These are phyloP conservation scores for Cytospora piceae DNA, from an alignment of 2,329 filamentous ascomycete genomes.

Conservation along the genomic window DNA sequence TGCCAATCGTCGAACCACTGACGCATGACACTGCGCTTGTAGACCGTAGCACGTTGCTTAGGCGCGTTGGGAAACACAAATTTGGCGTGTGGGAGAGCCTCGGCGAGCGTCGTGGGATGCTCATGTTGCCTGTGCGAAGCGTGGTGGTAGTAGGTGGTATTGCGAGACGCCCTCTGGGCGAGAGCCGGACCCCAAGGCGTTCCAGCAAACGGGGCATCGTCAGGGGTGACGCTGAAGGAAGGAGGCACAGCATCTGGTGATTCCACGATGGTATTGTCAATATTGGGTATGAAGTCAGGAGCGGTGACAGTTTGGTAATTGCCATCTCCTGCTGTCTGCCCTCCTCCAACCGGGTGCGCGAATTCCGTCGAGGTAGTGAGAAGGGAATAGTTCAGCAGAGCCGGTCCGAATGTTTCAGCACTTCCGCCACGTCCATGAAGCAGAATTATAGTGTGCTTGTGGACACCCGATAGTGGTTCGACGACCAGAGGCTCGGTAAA, in stretches of 20 bases:
- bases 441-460: constrained; percentile 51
- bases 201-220: neutral
- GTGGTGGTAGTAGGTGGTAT: neutral
- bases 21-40: constrained; percentile 43
- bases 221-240: neutral
- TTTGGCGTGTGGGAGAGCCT: constrained; percentile 47
- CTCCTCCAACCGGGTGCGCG: neutral
- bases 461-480: constrained; percentile 33
- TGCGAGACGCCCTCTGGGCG: neutral
- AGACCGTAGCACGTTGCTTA: constrained; percentile 43
- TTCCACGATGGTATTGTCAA: neutral
- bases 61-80: constrained; percentile 57
- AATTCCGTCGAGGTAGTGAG: neutral
- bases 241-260: neutral
- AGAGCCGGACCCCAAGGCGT: neutral
- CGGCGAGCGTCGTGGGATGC: constrained; percentile 35
- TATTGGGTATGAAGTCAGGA: neutral
- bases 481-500: constrained; percentile 32
- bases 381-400: constrained; percentile 42
- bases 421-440: constrained; percentile 55
- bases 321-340: neutral
- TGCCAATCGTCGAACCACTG: constrained; percentile 54
- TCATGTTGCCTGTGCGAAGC: neutral
- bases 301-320: neutral
- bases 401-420: constrained; percentile 44